phyloP scores from a whole-genome alignment of 495 filamentous ascomycete genomes.

The Neurospora sp. region DNA sequence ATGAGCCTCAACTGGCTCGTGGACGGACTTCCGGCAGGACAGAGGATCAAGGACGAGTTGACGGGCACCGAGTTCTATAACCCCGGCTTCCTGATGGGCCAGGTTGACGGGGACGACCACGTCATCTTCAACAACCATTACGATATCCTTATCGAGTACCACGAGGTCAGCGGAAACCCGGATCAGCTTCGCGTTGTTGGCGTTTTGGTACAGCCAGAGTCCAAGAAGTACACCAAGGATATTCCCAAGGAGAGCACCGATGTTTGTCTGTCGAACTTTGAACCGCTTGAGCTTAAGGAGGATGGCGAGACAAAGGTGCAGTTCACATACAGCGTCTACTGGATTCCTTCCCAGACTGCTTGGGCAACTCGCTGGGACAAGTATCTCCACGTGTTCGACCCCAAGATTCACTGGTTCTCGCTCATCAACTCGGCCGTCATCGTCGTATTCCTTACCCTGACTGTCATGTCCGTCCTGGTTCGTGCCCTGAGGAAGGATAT shows the following conservation, averaged over 20 bases:
- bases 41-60: constrained; percentile 60
- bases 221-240: constrained; percentile 48
- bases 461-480: constrained; percentile 80
- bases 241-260: constrained; percentile 34
- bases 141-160: constrained; percentile 89
- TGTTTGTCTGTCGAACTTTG: constrained; percentile 47
- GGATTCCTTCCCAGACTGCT: constrained; percentile 64
- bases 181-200: constrained; percentile 80
- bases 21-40: constrained; percentile 85
- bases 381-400: constrained; percentile 90
- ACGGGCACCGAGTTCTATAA: constrained; percentile 71
- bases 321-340: constrained; percentile 88
- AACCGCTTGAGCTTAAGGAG: constrained; percentile 49
- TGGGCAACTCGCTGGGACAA: constrained; percentile 99
- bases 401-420: constrained; percentile 97
- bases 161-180: constrained; percentile 48
- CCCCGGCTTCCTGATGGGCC: constrained; percentile 81
- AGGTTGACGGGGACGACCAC: constrained; percentile 40
- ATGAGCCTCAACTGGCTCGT: constrained; percentile 93
- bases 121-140: constrained; percentile 82
- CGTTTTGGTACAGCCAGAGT: constrained; percentile 73
- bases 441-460: constrained; percentile 80
- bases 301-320: constrained; percentile 53
- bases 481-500: constrained; percentile 89
- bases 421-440: constrained; percentile 91